Evolutionary conservation across 2,329 filamentous ascomycete species (phyloP).

Genomic region (Penicillium digitatum): DNA sequence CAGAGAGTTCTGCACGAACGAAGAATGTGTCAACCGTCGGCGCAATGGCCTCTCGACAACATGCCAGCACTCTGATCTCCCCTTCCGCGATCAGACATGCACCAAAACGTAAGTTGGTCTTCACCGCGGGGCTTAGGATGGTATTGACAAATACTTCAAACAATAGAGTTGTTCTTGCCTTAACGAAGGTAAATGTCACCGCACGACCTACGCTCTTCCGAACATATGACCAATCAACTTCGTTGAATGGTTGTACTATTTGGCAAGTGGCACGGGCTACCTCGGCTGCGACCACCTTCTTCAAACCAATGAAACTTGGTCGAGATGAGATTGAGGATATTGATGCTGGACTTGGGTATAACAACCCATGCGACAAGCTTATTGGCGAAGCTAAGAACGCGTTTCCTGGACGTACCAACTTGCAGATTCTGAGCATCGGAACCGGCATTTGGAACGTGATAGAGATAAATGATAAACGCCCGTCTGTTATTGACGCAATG

Average conservation of each 20-base stretch:
- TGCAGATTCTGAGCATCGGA: background rate
- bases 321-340: background rate
- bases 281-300: background rate
- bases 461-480: background rate
- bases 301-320: background rate
- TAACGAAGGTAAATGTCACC: background rate
- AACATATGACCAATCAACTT: background rate
- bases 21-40: background rate
- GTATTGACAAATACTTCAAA: background rate
- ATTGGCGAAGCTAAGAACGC: background rate
- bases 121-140: background rate
- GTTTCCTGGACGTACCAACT: background rate
- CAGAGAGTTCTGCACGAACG: background rate
- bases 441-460: background rate
- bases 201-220: background rate
- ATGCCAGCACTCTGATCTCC: background rate
- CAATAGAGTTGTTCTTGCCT: background rate
- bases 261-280: background rate
- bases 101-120: background rate
- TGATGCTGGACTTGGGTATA: background rate
- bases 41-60: background rate
- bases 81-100: background rate
- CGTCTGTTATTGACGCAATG: background rate
- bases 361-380: background rate
- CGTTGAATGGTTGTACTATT: background rate